Conservation (phyloP, 2,329 filamentous ascomycete species). For the Xylaria sp. region DNA sequence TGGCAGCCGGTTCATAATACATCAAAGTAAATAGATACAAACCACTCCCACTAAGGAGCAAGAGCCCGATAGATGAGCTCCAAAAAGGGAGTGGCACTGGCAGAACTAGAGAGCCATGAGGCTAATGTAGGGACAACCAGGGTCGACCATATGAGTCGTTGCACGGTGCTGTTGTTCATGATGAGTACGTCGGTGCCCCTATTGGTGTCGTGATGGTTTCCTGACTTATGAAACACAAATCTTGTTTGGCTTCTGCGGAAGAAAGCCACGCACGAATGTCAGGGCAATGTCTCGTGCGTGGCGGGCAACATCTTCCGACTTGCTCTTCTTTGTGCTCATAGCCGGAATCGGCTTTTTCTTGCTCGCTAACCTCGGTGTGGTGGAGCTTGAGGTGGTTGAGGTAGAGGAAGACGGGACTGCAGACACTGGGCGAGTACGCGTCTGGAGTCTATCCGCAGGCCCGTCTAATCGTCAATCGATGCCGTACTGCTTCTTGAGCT, state of each 20-base stretch:
- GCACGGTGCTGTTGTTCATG: conserved; percentile 10
- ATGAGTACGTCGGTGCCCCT: conserved; percentile 13
- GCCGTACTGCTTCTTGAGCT: conserved; percentile 94
- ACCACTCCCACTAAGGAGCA: conserved; percentile 4
- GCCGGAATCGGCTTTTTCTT: conserved; percentile 26
- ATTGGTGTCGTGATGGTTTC: conserved; percentile 15
- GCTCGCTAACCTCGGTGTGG: conserved; percentile 25
- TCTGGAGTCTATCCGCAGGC: conserved; percentile 51
- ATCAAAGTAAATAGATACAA: conserved; percentile 14
- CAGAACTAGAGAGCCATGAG: conserved; percentile 6
- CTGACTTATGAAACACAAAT: conserved; percentile 30
- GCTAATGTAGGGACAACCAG: conserved; percentile 3
- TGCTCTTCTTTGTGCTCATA: conserved; percentile 28
- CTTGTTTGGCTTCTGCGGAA: conserved; percentile 32
- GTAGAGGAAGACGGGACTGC: conserved; percentile 56
- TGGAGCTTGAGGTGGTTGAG: conserved; percentile 27
- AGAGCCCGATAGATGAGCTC: conserved; percentile 3
- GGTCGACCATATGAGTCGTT: conserved; percentile 15
- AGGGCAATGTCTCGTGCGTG: conserved; percentile 30
- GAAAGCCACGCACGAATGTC: conserved; percentile 31
- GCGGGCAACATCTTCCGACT: conserved; percentile 29
- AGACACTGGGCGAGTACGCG: conserved; percentile 42
- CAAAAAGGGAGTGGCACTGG: conserved; percentile 1
- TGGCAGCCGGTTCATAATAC: conserved; percentile 16
- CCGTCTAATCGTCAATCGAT: conserved; percentile 92